Evolutionary conservation across 257 asterid genomes (phyloP).

Genomic region (Plantago ovata): DNA sequence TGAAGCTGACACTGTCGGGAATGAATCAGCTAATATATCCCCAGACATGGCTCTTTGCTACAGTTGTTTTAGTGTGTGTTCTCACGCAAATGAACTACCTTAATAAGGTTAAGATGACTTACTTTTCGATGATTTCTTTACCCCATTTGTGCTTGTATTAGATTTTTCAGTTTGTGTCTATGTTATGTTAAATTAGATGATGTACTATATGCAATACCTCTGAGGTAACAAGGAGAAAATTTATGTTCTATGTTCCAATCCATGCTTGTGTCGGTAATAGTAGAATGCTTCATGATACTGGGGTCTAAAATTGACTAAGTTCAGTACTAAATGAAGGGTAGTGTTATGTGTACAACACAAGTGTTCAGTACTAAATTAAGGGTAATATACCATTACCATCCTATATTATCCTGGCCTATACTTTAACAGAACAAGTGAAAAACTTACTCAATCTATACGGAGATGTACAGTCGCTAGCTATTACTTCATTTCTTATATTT

Average conservation of each 20-base stretch:
- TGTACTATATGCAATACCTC: not conserved
- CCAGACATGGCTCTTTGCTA: conserved; percentile 81
- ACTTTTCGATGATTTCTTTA: not conserved
- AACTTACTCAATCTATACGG: not conserved
- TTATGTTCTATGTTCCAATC: not conserved
- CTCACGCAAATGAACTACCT: conserved; percentile 91
- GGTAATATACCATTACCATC: no score
- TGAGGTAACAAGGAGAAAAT: not conserved
- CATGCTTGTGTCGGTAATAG: no score
- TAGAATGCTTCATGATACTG: no score
- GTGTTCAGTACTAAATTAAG: no score
- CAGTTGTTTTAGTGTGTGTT: conserved; percentile 67
- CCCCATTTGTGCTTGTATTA: not conserved
- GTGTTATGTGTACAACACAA: no score
- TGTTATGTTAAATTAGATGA: not conserved
- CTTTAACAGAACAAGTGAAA: not conserved
- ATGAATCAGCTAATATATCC: conserved; percentile 87
- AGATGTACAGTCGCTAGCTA: not conserved
- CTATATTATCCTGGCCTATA: not conserved
- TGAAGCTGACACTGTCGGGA: conserved; percentile 90
- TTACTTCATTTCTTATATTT: conserved; percentile 3
- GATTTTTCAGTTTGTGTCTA: conserved; percentile 1
- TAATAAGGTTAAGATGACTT: conserved; percentile 55
- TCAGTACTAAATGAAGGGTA: no score
- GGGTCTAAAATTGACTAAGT: no score